Evolutionary conservation across 1,284 basidiomycete species (phyloP).

Genomic region (Pseudozyma sp.): DNA sequence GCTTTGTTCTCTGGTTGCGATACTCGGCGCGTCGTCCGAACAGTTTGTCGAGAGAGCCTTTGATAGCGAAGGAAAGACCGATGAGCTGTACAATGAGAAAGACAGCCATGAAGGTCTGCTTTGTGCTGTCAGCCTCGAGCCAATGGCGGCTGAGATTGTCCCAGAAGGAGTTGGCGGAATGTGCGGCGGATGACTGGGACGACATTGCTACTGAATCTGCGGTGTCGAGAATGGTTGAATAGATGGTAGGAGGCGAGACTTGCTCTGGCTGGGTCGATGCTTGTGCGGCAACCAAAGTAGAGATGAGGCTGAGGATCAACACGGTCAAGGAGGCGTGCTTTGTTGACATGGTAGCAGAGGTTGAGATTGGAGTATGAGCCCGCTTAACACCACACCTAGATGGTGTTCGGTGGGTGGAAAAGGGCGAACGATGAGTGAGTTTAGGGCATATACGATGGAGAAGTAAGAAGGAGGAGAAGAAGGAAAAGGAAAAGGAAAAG

Average conservation of each 20-base stretch:
- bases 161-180: slow-evolving; percentile 24
- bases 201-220: slow-evolving; percentile 15
- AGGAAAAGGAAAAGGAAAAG: background rate
- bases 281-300: slow-evolving; percentile 3
- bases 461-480: background rate
- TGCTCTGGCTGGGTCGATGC: background rate
- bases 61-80: slow-evolving; percentile 33
- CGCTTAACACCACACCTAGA: background rate
- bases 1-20: slow-evolving; percentile 41
- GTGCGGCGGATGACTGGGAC: background rate
- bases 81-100: slow-evolving; percentile 42
- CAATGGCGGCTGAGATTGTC: slow-evolving; percentile 37
- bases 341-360: background rate
- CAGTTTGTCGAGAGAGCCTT: slow-evolving; percentile 44
- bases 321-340: background rate
- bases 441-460: background rate
- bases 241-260: background rate
- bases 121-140: slow-evolving; percentile 44
- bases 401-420: background rate
- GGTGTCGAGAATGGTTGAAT: background rate
- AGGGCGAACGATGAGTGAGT: background rate
- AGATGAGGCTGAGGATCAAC: slow-evolving; percentile 7
- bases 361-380: background rate
- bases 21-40: slow-evolving; percentile 47
- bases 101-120: slow-evolving; percentile 52